A percentile compares a stretch with the other conserved stretches of the same genome.
Evolutionary conservation across 2,329 filamentous ascomycete species (phyloP).

Genomic region (Alternaria atra): DNA sequence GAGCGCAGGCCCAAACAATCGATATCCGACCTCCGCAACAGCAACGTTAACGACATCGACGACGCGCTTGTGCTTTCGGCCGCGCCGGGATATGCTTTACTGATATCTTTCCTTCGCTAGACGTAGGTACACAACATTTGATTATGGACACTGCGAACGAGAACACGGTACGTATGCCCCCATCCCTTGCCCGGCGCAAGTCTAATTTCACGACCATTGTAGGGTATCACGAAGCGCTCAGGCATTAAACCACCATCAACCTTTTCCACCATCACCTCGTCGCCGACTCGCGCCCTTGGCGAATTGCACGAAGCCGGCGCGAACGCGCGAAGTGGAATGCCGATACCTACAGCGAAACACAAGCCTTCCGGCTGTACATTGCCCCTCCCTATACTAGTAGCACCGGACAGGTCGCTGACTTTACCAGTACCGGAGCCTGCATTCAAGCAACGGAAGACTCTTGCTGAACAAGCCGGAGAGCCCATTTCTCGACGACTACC

Average conservation of each 20-base stretch:
- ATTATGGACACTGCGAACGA: constrained; percentile 39
- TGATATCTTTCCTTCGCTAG: constrained; percentile 16
- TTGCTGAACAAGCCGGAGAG: constrained; percentile 59
- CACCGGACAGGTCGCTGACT: constrained; percentile 29
- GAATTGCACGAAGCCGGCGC: constrained; percentile 63
- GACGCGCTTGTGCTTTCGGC: constrained; percentile 14
- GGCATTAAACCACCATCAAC: constrained; percentile 43
- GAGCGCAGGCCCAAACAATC: constrained; percentile 20
- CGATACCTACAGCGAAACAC: constrained; percentile 61
- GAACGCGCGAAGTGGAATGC: constrained; percentile 63
- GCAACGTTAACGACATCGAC: constrained; percentile 7
- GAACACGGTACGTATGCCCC: constrained; percentile 37
- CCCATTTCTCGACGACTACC: constrained; percentile 54
- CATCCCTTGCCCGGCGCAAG: constrained; percentile 11
- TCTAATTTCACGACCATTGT: constrained; percentile 21
- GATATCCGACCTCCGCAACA: constrained; percentile 13
- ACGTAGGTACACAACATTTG: background rate
- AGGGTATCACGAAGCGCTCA: constrained; percentile 41
- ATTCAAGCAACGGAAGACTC: constrained; percentile 60
- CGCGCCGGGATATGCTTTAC: constrained; percentile 10
- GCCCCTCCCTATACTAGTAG: constrained; percentile 18
- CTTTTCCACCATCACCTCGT: constrained; percentile 31
- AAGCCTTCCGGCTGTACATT: constrained; percentile 60
- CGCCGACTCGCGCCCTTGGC: constrained; percentile 50
- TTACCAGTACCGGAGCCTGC: constrained; percentile 56